These are phyloP conservation scores for Primulina tabacum DNA, from an alignment of 257 asterid species.

Conservation along the genomic window DNA sequence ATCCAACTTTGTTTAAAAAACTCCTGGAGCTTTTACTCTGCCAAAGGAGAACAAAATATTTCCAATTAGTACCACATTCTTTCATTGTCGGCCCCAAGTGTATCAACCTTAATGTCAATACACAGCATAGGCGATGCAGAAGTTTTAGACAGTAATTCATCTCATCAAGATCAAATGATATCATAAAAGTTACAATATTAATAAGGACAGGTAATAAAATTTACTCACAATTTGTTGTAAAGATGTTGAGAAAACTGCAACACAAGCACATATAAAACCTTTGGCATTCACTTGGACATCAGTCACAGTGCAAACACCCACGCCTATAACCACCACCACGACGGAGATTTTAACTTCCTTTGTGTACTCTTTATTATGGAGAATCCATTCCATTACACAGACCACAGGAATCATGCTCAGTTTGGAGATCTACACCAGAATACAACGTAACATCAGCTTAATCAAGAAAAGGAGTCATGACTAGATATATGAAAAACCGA, in stretches of 20 bases:
- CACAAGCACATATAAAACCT: constrained; percentile 85
- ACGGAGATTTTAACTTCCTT: constrained; percentile 82
- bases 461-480: constrained; percentile 6
- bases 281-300: constrained; percentile 86
- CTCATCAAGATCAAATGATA: not conserved
- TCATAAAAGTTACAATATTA: not conserved
- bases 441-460: constrained; percentile 25
- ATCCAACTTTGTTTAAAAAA: not conserved
- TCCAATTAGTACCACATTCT: not conserved
- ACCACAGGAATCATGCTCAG: constrained; percentile 99
- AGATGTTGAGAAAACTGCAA: constrained; percentile 88
- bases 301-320: constrained; percentile 97
- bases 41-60: not conserved
- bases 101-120: not conserved
- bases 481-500: not conserved
- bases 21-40: not conserved
- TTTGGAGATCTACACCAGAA: constrained; percentile 73
- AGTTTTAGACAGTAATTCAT: constrained; percentile 10
- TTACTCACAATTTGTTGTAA: constrained; percentile 90
- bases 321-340: constrained; percentile 90
- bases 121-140: constrained; percentile 11
- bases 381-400: constrained; percentile 92
- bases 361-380: constrained; percentile 73
- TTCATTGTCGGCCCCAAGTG: not conserved
- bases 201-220: constrained; percentile 9